Conservation (phyloP, 2,329 filamentous ascomycete genomes). For the Fusarium hainanense region DNA sequence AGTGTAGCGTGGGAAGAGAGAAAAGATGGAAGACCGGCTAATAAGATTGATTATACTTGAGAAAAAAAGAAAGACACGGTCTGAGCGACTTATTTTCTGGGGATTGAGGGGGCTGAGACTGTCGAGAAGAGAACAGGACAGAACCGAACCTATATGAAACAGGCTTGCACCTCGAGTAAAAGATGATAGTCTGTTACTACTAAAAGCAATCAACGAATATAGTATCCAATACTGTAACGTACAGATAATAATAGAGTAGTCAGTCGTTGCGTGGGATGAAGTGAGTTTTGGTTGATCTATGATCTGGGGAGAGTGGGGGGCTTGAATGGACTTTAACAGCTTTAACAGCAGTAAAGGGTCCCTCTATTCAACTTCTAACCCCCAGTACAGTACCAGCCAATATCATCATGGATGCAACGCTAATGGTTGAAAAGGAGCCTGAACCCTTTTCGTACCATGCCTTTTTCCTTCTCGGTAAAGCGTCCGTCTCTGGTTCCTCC, state of each 20-base stretch:
- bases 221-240: conserved; percentile 8
- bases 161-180: conserved; percentile 10
- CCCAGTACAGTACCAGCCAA: not conserved
- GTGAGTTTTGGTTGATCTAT: conserved; percentile 25
- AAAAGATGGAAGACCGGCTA: conserved; percentile 5
- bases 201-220: conserved; percentile 21
- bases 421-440: conserved; percentile 18
- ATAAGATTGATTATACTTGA: conserved; percentile 19
- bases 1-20: not conserved
- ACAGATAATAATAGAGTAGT: not conserved
- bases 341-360: conserved; percentile 1
- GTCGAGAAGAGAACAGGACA: conserved; percentile 32
- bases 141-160: conserved; percentile 12
- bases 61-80: conserved; percentile 9
- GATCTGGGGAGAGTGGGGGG: conserved; percentile 37
- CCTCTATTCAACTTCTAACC: not conserved
- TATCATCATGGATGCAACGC: not conserved
- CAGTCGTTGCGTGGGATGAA: conserved; percentile 31
- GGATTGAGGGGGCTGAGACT: not conserved
- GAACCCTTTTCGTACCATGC: conserved; percentile 36
- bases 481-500: conserved; percentile 32
- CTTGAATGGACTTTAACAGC: conserved; percentile 32
- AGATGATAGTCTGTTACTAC: not conserved
- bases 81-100: conserved; percentile 11
- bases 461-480: conserved; percentile 37